phyloP scores from a whole-genome alignment of 306 rosid species.

The Astragalus glycyphyllos region DNA sequence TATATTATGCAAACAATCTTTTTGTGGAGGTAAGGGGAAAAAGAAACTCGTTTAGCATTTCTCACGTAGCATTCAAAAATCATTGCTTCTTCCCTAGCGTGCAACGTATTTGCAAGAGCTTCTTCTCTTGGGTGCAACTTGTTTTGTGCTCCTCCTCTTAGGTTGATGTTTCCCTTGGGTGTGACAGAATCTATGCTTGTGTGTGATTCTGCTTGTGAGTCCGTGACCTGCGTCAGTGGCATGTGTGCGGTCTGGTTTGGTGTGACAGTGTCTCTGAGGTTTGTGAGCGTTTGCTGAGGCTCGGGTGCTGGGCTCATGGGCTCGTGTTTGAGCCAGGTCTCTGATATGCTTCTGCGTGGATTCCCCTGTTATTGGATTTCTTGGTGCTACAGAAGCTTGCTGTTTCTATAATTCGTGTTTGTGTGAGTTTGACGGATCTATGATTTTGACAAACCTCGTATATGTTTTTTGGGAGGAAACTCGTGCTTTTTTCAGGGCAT shows the following conservation, averaged over 20 bases:
- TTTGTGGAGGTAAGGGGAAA: not conserved
- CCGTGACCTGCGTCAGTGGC: too few relatives aligned
- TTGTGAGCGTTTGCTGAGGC: not conserved
- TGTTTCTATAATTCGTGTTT: not conserved
- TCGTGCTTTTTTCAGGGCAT: not conserved
- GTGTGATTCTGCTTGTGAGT: not conserved
- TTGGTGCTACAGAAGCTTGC: not conserved
- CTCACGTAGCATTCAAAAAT: not conserved
- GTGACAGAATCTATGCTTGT: not conserved
- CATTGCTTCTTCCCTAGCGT: not conserved
- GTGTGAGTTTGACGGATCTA: not conserved
- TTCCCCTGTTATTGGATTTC: not conserved
- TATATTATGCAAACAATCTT: not conserved
- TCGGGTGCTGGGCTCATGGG: not conserved
- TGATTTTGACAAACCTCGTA: slow-evolving; percentile 19
- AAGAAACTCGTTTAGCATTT: not conserved
- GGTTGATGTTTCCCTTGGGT: slow-evolving; percentile 19
- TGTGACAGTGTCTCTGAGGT: too few relatives aligned
- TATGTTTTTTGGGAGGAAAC: not conserved
- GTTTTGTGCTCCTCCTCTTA: not conserved
- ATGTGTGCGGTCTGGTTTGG: too few relatives aligned
- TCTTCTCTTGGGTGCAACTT: not conserved
- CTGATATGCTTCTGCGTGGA: slow-evolving; percentile 1
- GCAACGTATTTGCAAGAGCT: not conserved
- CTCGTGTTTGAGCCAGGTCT: not conserved